Percentiles rank a stretch among this genome's conserved stretches.
Evolutionary conservation across 164 flowering plant species (phyloP).

Genomic region (Malania oleifera): DNA sequence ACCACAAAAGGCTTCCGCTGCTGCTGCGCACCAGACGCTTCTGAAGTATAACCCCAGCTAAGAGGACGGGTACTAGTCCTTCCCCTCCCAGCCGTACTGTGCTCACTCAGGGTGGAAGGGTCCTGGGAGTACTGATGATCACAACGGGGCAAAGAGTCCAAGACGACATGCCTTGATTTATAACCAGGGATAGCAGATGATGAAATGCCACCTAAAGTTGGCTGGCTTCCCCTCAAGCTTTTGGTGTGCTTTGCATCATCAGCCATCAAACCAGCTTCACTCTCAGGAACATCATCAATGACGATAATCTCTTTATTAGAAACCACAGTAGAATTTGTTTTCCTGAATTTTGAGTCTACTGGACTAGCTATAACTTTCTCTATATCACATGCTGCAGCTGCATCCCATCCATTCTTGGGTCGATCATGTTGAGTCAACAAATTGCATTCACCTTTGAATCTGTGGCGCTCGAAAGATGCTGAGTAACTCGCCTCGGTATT

Average conservation of each 20-base stretch:
- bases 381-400: constrained; percentile 10
- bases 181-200: constrained; percentile 14
- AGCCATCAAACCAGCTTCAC: constrained; percentile 18
- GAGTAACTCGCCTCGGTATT: constrained; percentile 12
- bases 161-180: constrained; percentile 14
- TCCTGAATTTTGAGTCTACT: constrained; percentile 8
- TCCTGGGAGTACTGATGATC: constrained; percentile 16
- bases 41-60: constrained; percentile 33
- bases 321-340: constrained; percentile 15
- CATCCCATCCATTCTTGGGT: constrained; percentile 14
- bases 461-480: constrained; percentile 14
- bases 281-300: constrained; percentile 50
- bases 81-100: constrained; percentile 22
- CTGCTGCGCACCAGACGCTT: constrained; percentile 23
- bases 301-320: constrained; percentile 41
- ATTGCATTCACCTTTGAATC: constrained; percentile 14
- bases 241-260: constrained; percentile 8
- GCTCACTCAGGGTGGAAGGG: constrained; percentile 16
- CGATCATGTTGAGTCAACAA: constrained; percentile 11
- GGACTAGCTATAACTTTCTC: constrained; percentile 18
- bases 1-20: constrained; percentile 24
- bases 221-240: constrained; percentile 17
- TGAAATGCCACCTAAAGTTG: constrained; percentile 16
- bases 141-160: constrained; percentile 22
- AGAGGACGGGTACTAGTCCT: constrained; percentile 21